Conservation (phyloP, 1,139 yeast genomes). For the Kodamaea derodonti region DNA sequence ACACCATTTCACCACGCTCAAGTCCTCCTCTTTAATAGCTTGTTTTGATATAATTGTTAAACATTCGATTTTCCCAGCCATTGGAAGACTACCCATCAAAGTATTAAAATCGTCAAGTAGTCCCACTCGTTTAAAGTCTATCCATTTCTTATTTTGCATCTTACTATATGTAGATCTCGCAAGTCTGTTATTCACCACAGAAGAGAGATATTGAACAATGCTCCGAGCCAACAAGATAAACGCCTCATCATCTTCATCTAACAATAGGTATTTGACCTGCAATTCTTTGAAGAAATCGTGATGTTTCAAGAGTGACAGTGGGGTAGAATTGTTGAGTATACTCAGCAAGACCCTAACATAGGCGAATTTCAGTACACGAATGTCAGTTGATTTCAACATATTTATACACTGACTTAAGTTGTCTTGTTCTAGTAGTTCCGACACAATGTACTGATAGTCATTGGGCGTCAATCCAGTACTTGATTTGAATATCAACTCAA, state of each 20-base stretch:
- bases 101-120: slow-evolving; percentile 13
- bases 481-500: slow-evolving; percentile 29
- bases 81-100: slow-evolving; percentile 10
- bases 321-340: slow-evolving; percentile 5
- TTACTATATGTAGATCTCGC: slow-evolving; percentile 5
- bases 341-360: slow-evolving; percentile 20
- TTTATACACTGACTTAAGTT: slow-evolving; percentile 21
- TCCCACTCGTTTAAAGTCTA: slow-evolving; percentile 13
- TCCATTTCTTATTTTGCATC: slow-evolving; percentile 2
- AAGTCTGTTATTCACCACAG: slow-evolving; percentile 9
- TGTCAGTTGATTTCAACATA: slow-evolving; percentile 19
- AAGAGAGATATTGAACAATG: slow-evolving; percentile 11
- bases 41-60: slow-evolving; percentile 18
- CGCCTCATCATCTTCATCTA: slow-evolving; percentile 11
- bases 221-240: slow-evolving; percentile 7
- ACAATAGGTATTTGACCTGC: slow-evolving; percentile 9
- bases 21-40: slow-evolving; percentile 24
- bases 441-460: slow-evolving; percentile 29
- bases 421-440: slow-evolving; percentile 22
- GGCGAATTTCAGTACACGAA: slow-evolving; percentile 24
- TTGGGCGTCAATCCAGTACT: slow-evolving; percentile 20
- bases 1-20: slow-evolving; percentile 26
- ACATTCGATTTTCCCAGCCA: slow-evolving; percentile 12
- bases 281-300: slow-evolving; percentile 12
- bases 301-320: neutral